phyloP scores from a whole-genome alignment of 2,329 filamentous ascomycete genomes.

The Stenocarpella maydis region DNA sequence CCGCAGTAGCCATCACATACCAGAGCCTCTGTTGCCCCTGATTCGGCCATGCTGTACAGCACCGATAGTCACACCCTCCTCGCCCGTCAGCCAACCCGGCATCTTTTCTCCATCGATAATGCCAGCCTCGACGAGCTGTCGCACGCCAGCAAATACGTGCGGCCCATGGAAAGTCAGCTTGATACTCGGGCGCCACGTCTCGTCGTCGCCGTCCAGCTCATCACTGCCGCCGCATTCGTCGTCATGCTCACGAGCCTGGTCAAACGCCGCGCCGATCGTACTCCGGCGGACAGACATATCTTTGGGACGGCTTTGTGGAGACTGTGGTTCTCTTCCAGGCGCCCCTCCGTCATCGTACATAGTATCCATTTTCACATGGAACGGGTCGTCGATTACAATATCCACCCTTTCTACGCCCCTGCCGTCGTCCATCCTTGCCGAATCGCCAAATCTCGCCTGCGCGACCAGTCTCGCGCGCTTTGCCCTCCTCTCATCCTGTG shows the following conservation, averaged over 20 bases:
- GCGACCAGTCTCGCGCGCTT: slow-evolving; percentile 72
- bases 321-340: slow-evolving; percentile 33
- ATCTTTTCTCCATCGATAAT: slow-evolving; percentile 79
- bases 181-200: slow-evolving; percentile 64
- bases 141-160: slow-evolving; percentile 83
- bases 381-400: slow-evolving; percentile 66
- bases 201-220: slow-evolving; percentile 42
- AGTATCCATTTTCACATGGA: slow-evolving; percentile 47
- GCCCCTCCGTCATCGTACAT: slow-evolving; percentile 34
- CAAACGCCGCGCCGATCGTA: slow-evolving; percentile 48
- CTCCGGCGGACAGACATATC: slow-evolving; percentile 40
- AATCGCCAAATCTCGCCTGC: slow-evolving; percentile 74
- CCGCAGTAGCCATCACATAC: slow-evolving; percentile 47
- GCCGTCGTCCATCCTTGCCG: slow-evolving; percentile 62
- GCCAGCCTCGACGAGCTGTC: slow-evolving; percentile 79
- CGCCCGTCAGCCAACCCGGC: slow-evolving; percentile 92
- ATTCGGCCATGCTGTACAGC: slow-evolving; percentile 74
- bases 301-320: slow-evolving; percentile 18
- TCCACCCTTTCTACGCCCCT: slow-evolving; percentile 70
- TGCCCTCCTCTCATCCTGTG: slow-evolving; percentile 46
- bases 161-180: slow-evolving; percentile 75
- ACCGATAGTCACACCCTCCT: slow-evolving; percentile 80
- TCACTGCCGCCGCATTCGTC: slow-evolving; percentile 38
- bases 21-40: slow-evolving; percentile 63
- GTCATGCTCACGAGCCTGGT: slow-evolving; percentile 43